phyloP scores from a whole-genome alignment of 805 yeast species.

The Saccharomycopsis babjevae region DNA sequence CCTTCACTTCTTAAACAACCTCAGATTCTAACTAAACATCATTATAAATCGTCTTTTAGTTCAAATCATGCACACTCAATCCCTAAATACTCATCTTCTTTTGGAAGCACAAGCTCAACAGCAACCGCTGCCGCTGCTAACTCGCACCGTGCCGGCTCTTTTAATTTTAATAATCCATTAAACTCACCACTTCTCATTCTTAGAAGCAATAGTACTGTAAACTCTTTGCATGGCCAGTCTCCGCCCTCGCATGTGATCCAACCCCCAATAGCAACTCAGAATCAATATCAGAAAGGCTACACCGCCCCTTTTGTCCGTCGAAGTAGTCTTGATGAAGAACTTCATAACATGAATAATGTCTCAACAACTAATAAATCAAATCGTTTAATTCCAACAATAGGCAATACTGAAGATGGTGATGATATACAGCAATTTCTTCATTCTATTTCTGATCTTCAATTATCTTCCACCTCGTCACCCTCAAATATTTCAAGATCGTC shows the following conservation, averaged over 20 bases:
- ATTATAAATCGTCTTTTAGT: not conserved
- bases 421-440: not conserved
- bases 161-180: not conserved
- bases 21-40: not conserved
- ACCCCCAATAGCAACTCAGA: not conserved
- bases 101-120: not conserved
- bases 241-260: not conserved
- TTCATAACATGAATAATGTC: not conserved
- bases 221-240: not conserved
- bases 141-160: not conserved
- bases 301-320: not conserved
- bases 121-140: not conserved
- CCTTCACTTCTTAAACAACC: not conserved
- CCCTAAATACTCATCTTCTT: not conserved
- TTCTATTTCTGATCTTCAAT: not conserved
- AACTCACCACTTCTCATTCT: not conserved
- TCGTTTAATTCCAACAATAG: not conserved
- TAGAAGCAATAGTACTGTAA: not conserved
- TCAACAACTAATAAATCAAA: not conserved
- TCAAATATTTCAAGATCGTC: not conserved
- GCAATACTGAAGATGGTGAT: not conserved
- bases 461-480: not conserved
- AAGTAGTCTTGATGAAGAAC: not conserved
- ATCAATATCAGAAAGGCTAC: not conserved
- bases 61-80: not conserved